Base-by-base conservation (phyloP, 768 basidiomycete species). In the Megacollybia marginata region DNA sequence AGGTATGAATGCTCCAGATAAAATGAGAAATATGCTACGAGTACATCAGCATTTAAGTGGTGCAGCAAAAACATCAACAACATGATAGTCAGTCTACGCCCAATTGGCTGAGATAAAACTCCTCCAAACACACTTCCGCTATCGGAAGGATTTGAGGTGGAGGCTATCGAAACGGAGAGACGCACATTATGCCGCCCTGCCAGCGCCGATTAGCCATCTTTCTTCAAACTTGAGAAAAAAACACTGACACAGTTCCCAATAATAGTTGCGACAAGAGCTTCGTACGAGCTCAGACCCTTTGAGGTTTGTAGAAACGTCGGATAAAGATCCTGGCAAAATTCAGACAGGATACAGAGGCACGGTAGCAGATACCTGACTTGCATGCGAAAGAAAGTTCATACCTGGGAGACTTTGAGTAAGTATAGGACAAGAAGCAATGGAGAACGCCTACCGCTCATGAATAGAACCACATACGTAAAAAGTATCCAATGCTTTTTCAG, bases 41-140 rank as follows among this genome's bases (percentile, higher is more conserved):
- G 7, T 18, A 36, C 3, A 18, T 40, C 8, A 40, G 38, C 8
- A 13, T 15, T 5, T 8, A 18, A 40, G 23, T 28, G 23, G 23
- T 28, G 23, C 23, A 28, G 6, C 23, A 28, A 28, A 6, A 10
- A 16, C 10, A 36, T 35, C 16, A 28, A 61, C n/a, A 52, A 68
- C 65, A 82, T 67, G 58, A 80, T 80, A 12, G 80, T 80, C 33
- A 85, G 64, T 12, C 84, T 72, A 33, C 84, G 74, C 19, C 84
- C 84, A 49, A 79, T 55, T 56, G 75, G 76, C 56, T 85, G 83
- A 9, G 73, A 77, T 11, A 66, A 55, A 55, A 60, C 74, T 7
- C 82, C 82, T 33, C 78, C 79, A 40, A 40, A 18, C 8, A 18
- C 18, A 5, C 15, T 15, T 13, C 38, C 38, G 13, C 38, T 40